Percentiles rank a stretch among this genome's conserved stretches.
These are phyloP conservation scores for Sugiyamaella grinbergsii DNA, from an alignment of 1,139 yeast species.

Conservation along the genomic window DNA sequence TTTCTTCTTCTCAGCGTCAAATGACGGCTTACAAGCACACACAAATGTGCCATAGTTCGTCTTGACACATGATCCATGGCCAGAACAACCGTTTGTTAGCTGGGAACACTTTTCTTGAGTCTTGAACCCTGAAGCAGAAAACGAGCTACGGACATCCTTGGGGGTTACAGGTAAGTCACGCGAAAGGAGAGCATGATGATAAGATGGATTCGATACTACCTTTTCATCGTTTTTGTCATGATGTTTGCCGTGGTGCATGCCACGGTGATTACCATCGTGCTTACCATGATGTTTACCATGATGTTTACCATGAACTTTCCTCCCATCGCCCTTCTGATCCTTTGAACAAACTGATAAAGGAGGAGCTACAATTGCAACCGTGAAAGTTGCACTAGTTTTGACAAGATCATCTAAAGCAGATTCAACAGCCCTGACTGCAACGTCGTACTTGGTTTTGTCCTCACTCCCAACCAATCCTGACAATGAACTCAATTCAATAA, in stretches of 20 bases:
- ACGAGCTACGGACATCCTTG: conserved; percentile 9
- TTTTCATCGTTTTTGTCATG: not conserved
- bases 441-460: conserved; percentile 12
- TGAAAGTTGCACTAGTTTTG: conserved; percentile 20
- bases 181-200: conserved; percentile 1
- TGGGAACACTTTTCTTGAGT: conserved; percentile 52
- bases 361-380: conserved; percentile 30
- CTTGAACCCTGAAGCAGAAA: conserved; percentile 10
- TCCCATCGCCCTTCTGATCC: conserved; percentile 1
- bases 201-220: not conserved
- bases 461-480: conserved; percentile 18
- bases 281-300: conserved; percentile 15
- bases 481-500: conserved; percentile 26
- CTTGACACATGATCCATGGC: conserved; percentile 62
- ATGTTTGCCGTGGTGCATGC: conserved; percentile 1
- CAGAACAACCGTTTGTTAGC: conserved; percentile 58
- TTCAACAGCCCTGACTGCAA: conserved; percentile 20
- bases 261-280: conserved; percentile 7
- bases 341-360: conserved; percentile 29
- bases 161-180: conserved; percentile 13
- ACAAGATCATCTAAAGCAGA: conserved; percentile 24
- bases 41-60: conserved; percentile 47
- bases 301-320: conserved; percentile 12
- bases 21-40: conserved; percentile 60
- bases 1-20: conserved; percentile 47